Evolutionary conservation across 2,329 filamentous ascomycete species (phyloP).

Genomic region (Cordyceps cateniannulata): DNA sequence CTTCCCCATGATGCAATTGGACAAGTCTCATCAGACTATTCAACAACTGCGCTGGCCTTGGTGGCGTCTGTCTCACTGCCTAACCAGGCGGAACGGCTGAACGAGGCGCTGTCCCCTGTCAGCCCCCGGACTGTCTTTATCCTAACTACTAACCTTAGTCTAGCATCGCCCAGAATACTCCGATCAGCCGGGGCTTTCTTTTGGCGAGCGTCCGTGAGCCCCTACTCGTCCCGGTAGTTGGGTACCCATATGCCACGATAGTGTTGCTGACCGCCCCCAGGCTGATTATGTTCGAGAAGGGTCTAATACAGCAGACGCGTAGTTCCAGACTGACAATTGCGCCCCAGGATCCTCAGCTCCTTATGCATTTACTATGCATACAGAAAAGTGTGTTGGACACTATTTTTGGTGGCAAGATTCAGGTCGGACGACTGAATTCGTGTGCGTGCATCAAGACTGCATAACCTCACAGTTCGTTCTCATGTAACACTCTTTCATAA

Average conservation of each 20-base stretch:
- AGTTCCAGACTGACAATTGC: background rate
- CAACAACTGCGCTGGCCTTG: background rate
- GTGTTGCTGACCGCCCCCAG: background rate
- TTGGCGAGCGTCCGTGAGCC: background rate
- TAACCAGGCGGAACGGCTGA: background rate
- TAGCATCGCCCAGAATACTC: background rate
- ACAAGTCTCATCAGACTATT: background rate
- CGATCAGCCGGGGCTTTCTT: conserved; percentile 4
- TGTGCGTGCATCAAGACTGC: background rate
- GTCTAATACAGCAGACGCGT: background rate
- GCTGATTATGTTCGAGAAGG: conserved; percentile 4
- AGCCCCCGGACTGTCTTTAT: background rate
- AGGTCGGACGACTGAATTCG: background rate
- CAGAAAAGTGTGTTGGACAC: background rate
- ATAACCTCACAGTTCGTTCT: background rate
- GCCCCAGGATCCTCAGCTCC: background rate
- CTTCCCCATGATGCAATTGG: background rate
- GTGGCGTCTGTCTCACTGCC: conserved; percentile 3
- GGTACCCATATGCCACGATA: background rate
- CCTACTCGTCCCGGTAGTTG: conserved; percentile 1
- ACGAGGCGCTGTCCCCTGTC: background rate
- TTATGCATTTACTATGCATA: background rate
- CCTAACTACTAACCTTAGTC: background rate
- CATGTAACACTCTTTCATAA: background rate
- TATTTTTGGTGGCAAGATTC: background rate